Evolutionary conservation across 2,329 filamentous ascomycete species (phyloP).

Genomic region (Trichoderma semiorbis): DNA sequence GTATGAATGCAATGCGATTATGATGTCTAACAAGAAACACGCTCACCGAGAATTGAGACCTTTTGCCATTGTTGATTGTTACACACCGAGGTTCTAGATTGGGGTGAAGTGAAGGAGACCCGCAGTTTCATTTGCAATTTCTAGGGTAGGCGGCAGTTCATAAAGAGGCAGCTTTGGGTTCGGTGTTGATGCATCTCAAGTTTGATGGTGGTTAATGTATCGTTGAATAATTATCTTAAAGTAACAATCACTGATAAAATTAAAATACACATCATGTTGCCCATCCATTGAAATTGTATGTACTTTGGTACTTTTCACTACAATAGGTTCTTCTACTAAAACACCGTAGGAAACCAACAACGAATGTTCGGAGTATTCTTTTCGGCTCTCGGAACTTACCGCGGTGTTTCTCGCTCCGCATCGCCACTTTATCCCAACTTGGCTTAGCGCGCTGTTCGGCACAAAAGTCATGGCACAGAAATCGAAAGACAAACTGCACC

Average conservation of each 20-base stretch:
- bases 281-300: background rate
- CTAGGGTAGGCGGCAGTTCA: background rate
- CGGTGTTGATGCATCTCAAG: background rate
- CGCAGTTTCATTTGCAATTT: background rate
- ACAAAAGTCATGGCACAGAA: background rate
- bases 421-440: background rate
- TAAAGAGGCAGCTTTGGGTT: background rate
- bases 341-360: background rate
- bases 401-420: background rate
- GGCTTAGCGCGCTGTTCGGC: background rate
- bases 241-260: background rate
- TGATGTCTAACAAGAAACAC: background rate
- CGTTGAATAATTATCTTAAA: background rate
- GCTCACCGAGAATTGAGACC: background rate
- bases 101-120: background rate
- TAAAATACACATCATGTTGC: background rate
- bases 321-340: background rate
- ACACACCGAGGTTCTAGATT: background rate
- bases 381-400: background rate
- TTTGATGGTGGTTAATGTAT: background rate
- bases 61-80: background rate
- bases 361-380: background rate
- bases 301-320: background rate
- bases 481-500: background rate
- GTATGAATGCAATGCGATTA: slow-evolving; percentile 11